Base-by-base conservation (phyloP, 1,284 basidiomycete genomes). In the Mycena citricolor region DNA sequence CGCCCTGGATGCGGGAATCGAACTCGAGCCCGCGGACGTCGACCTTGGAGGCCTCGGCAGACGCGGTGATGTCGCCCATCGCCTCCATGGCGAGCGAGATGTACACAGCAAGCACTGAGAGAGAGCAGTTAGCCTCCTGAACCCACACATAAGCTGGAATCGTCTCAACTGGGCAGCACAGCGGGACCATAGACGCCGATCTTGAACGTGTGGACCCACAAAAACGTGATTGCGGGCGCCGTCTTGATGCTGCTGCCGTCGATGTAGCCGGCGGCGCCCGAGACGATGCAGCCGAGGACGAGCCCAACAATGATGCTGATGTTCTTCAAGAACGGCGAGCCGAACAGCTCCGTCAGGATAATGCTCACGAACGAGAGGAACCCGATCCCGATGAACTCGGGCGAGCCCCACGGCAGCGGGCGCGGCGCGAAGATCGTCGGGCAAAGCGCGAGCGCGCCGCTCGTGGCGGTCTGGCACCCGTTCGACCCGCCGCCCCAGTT, bases 401-500 rank as follows among this genome's bases (percentile, higher is more conserved):
- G 82, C 0, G 84, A 85, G 7, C 87, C 89, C 85, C 55, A 77
- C 63, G 66, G 76, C 33, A 73, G 65, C 4, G 72, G 67, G 5
- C 65, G 68, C 3, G 85, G 86, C 1, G 86, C 86, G 30, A 65
- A 64, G 34, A 77, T 85, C 20, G 73, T 81, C 0, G 83, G 88
- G 56, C 89, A 92, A 1, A 89, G 67, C 44, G 68, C 61, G 61
- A 84, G 90, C 39, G 83, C 73, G 0, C 86, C 85, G 8, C 72
- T 77, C 3, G 68, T 67, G 1, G 86, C 85, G 1, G 56, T 49
- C 39, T 71, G 64, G 60, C 88, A 91, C 46, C 75, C 73, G 51
- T 89, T 87, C 6, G 82, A 79, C 7, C 89, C 88, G 34, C 90
- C 90, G 17, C 83, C 90, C 87, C 90, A 94, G 63, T 90, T 83